A percentile compares a stretch with the other conserved stretches of the same genome.
Conservation (phyloP, 2,329 filamentous ascomycete species). For the Kalmusia sp. region DNA sequence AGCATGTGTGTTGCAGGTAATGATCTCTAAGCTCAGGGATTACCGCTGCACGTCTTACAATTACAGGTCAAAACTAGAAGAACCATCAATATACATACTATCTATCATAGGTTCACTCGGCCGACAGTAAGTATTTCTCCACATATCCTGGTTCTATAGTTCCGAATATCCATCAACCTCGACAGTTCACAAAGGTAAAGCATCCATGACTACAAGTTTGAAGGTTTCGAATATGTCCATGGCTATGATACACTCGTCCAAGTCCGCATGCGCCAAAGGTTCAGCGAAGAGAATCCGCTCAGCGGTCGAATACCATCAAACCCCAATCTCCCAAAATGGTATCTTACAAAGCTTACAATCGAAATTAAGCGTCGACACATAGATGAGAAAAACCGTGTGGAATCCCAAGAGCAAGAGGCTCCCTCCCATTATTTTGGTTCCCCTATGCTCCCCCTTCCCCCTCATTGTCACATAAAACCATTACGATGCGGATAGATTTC, state of each 20-base stretch:
- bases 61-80: neutral
- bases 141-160: neutral
- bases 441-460: neutral
- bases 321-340: slow-evolving; percentile 1
- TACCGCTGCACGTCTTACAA: too few species aligned
- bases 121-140: too few species aligned
- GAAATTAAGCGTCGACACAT: neutral
- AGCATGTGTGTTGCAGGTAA: too few species aligned
- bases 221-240: neutral
- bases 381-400: neutral
- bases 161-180: neutral
- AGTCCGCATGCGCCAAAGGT: neutral
- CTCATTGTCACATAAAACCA: slow-evolving; percentile 15
- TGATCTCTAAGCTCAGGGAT: too few species aligned
- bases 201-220: neutral
- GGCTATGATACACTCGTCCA: slow-evolving; percentile 2
- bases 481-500: slow-evolving; percentile 8
- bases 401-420: neutral
- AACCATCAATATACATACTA: too few species aligned
- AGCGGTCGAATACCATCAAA: slow-evolving; percentile 2
- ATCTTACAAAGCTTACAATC: slow-evolving; percentile 4
- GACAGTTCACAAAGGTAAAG: neutral
- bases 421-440: neutral
- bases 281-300: slow-evolving; percentile 5
- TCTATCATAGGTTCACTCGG: too few species aligned